Percentiles rank a stretch among this genome's conserved stretches.
phyloP scores from a whole-genome alignment of 768 basidiomycete genomes.

The Coprinopsis cinerea region DNA sequence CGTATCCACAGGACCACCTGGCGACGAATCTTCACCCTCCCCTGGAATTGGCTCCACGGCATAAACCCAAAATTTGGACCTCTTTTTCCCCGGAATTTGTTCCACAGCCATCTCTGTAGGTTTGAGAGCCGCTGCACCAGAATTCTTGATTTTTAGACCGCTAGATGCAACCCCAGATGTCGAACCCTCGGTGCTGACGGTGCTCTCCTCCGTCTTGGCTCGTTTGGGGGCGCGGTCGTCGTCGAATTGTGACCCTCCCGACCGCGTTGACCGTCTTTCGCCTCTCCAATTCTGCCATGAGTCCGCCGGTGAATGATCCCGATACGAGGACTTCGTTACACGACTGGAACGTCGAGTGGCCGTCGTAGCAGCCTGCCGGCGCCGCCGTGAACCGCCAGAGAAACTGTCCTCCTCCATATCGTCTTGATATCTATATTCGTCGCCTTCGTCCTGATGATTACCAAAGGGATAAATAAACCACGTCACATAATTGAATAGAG shows the following conservation, averaged over 20 bases:
- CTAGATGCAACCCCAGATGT: constrained; percentile 26
- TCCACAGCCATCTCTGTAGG: constrained; percentile 72
- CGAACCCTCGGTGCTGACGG: constrained; percentile 43
- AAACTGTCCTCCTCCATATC: constrained; percentile 51
- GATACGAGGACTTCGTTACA: constrained; percentile 49
- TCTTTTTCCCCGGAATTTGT: constrained; percentile 73
- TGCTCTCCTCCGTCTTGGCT: constrained; percentile 73
- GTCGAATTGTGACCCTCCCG: constrained; percentile 53
- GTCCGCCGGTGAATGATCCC: constrained; percentile 42
- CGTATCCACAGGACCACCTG: constrained; percentile 5
- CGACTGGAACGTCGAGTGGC: constrained; percentile 52
- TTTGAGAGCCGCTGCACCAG: constrained; percentile 62
- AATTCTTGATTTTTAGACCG: constrained; percentile 41
- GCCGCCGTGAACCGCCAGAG: constrained; percentile 32
- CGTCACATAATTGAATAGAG: background rate
- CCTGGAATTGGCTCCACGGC: constrained; percentile 67
- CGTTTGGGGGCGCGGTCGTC: constrained; percentile 53
- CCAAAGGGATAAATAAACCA: constrained; percentile 23
- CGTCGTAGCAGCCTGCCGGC: constrained; percentile 19
- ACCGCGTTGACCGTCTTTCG: constrained; percentile 65
- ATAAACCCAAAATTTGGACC: constrained; percentile 85
- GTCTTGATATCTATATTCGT: constrained; percentile 57
- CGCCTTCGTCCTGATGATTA: constrained; percentile 49
- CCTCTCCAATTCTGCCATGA: constrained; percentile 62
- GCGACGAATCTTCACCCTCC: constrained; percentile 16